A percentile compares a stretch with the other conserved stretches of the same genome.
Evolutionary conservation across 306 rosid genomes (phyloP).

Genomic region (Urtica urens): DNA sequence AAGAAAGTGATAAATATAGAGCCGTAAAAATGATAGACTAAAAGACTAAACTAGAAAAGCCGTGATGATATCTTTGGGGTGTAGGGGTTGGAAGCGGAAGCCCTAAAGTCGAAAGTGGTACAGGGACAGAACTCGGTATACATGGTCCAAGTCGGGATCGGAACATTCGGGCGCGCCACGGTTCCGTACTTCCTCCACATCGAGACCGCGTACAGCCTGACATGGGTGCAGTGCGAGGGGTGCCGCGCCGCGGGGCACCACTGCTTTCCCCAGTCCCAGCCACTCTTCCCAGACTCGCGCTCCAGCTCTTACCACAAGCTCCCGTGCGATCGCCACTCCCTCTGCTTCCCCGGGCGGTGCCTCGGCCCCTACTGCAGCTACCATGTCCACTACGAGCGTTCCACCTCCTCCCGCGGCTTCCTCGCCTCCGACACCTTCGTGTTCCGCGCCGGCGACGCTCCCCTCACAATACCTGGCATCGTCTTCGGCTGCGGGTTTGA

Average conservation of each 20-base stretch:
- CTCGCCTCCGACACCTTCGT: not conserved
- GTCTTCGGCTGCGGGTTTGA: conserved; percentile 2
- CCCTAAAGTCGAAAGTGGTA: not conserved
- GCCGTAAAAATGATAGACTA: no score
- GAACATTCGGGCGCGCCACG: not conserved
- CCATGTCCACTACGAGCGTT: not conserved
- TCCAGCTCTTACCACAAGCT: not conserved
- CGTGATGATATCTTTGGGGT: no score
- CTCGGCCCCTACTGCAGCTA: not conserved
- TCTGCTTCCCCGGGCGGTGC: not conserved
- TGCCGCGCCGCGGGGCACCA: not conserved
- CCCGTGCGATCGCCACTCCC: not conserved
- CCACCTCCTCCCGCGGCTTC: not conserved
- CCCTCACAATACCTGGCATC: not conserved
- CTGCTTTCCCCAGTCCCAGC: not conserved
- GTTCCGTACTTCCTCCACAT: not conserved
- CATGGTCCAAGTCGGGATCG: conserved; percentile 3
- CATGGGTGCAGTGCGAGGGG: not conserved
- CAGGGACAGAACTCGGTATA: not conserved
- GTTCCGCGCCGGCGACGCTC: not conserved
- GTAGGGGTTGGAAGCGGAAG: not conserved
- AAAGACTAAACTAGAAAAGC: no score
- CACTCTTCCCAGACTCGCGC: not conserved
- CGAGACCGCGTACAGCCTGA: not conserved
- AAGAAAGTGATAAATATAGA: no score